These are phyloP conservation scores for Penicillium fuscoglaucum DNA, from an alignment of 2,329 filamentous ascomycete genomes.

Conservation along the genomic window DNA sequence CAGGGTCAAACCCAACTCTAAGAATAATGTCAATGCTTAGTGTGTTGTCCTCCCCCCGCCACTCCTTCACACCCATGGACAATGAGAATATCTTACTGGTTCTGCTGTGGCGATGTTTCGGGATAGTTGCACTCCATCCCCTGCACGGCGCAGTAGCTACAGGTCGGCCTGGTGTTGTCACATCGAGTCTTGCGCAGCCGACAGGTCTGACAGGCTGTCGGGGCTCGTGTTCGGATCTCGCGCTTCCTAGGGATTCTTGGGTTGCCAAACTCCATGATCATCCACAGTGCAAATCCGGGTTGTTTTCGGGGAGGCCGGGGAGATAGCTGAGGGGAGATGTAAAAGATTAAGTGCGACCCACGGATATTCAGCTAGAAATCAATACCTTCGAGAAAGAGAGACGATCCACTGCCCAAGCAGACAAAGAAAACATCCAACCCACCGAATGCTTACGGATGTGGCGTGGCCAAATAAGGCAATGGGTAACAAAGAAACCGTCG, in stretches of 20 bases:
- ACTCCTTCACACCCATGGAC: background rate
- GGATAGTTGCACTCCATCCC: constrained; percentile 27
- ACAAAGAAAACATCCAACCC: constrained; percentile 20
- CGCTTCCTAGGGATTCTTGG: constrained; percentile 21
- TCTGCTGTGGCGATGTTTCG: constrained; percentile 20
- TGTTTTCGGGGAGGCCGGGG: constrained; percentile 21
- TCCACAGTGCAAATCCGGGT: background rate
- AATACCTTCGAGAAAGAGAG: background rate
- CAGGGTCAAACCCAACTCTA: constrained; percentile 20
- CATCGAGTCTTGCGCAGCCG: constrained; percentile 29
- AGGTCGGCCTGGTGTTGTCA: constrained; percentile 25
- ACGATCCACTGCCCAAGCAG: background rate
- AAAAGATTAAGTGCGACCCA: constrained; percentile 15
- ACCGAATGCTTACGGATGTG: constrained; percentile 13
- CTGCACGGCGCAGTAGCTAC: constrained; percentile 27
- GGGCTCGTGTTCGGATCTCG: constrained; percentile 28
- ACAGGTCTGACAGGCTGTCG: constrained; percentile 29
- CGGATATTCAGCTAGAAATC: constrained; percentile 13
- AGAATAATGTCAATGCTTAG: background rate
- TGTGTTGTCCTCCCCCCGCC: background rate
- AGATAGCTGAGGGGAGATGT: constrained; percentile 2
- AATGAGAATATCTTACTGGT: constrained; percentile 20
- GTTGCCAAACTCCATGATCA: constrained; percentile 19
- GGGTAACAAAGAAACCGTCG: constrained; percentile 20
- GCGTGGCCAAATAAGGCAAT: constrained; percentile 16